Base-by-base conservation (phyloP, 164 flowering plant genomes). In the Malania oleifera region DNA sequence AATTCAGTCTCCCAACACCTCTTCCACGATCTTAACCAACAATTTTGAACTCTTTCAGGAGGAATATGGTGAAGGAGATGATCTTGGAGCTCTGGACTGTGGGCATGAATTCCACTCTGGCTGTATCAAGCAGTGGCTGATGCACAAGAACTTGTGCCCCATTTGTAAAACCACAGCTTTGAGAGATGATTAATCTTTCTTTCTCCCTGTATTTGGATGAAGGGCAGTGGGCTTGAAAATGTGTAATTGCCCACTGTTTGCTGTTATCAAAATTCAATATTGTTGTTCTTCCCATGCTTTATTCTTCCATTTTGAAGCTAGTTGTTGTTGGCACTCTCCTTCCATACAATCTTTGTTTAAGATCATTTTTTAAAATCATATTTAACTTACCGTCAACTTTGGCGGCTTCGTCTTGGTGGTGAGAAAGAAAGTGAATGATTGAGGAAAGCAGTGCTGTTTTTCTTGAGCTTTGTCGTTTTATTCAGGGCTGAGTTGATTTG, bases 81-180 rank as follows among this genome's bases (percentile, higher is more conserved):
- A 77, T 52, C 55, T 84, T 25, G 96, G 93, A 17, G 75, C 64
- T 13, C 75, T 89, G 59, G 83, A 87, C 39, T 92, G 98, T 50
- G 89, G 95, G 22, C 98, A 92, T 64, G 75, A 80, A 48, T 92
- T 82, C 66, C 98, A 92, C 59, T 35, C 65, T 1, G 67, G 48
- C 41, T 92, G 98, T 60, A 73, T 91, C 27, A 85, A 81, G 59
- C 83, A 82, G 62, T 89, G 95, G 98, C 75, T 85, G 57, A 59
- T 57, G 60, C 82, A 72, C 39, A 92, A 89, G 77, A 92, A 91
- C 58, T 40, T 78, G 51, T 91, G 96, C 74, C 98, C 98, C 19
- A 77, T 89, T 25, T 91, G 98, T 57, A 92, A 92, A 76, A 83
- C 81, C 15, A 76, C 92, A 1, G 96, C 75, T 25, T 63, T 87